phyloP scores from a whole-genome alignment of 345 rosid species.

The Salix exigua region DNA sequence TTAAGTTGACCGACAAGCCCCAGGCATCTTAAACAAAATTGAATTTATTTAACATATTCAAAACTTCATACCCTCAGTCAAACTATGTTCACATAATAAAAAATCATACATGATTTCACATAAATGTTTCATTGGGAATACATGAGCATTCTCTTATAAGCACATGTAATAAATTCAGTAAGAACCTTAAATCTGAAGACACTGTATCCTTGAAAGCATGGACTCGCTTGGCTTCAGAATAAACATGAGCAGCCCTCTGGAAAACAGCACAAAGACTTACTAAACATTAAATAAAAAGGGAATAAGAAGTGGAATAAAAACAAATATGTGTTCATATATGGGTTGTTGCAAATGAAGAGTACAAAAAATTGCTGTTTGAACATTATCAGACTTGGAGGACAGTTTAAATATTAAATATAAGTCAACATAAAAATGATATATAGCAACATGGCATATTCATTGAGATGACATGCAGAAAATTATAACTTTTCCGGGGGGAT shows the following conservation, averaged over 20 bases:
- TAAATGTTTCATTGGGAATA: not conserved
- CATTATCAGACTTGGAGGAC: not conserved
- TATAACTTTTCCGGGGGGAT: not conserved
- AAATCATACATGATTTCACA: not conserved
- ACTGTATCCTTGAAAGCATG: constrained; percentile 83
- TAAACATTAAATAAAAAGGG: not conserved
- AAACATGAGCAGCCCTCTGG: constrained; percentile 91
- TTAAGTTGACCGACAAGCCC: not conserved
- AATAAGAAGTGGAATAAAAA: not conserved
- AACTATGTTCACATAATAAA: not conserved
- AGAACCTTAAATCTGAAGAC: constrained; percentile 55
- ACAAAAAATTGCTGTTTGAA: not conserved
- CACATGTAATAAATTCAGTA: not conserved
- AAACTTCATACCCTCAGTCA: not conserved
- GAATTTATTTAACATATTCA: not conserved
- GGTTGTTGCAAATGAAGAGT: not conserved
- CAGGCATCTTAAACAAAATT: not conserved
- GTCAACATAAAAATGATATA: not conserved
- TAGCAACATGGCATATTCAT: not conserved
- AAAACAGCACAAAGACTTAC: constrained; percentile 4
- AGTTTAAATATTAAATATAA: not conserved
- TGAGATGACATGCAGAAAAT: not conserved
- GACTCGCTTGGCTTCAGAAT: constrained; percentile 84
- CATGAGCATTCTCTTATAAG: not conserved
- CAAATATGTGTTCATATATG: not conserved